Percentiles rank a stretch among this genome's conserved stretches.
Conservation (phyloP, 768 basidiomycete species). For the Auriscalpium vulgare region DNA sequence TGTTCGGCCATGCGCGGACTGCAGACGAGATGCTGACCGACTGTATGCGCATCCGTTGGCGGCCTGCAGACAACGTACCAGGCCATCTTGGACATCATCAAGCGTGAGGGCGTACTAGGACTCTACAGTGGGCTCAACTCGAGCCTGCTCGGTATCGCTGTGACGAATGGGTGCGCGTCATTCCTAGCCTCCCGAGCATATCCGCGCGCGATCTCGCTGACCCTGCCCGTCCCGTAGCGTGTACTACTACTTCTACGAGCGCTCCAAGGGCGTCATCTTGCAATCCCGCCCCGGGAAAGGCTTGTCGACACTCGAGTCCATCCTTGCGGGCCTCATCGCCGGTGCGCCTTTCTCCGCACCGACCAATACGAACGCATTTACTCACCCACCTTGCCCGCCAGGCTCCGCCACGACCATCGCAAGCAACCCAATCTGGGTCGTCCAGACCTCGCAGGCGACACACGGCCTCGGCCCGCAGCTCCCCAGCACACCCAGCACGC, state of each 20-base stretch:
- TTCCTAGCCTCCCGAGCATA: neutral
- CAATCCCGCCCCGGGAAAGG: conserved; percentile 55
- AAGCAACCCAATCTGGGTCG: conserved; percentile 95
- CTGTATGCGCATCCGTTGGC: too few species aligned
- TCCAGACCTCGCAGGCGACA: conserved; percentile 86
- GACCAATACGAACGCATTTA: neutral
- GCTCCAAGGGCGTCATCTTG: conserved; percentile 50
- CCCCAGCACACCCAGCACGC: neutral
- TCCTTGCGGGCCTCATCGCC: conserved; percentile 81
- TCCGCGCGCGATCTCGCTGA: neutral
- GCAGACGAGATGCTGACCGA: neutral
- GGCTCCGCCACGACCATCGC: conserved; percentile 85
- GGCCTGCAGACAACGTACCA: conserved; percentile 48
- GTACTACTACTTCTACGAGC: conserved; percentile 91
- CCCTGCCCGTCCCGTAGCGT: conserved; percentile 39
- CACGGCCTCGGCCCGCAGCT: conserved; percentile 35
- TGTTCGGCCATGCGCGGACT: neutral
- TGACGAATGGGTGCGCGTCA: conserved; percentile 75
- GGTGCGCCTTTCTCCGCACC: conserved; percentile 33
- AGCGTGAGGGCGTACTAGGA: conserved; percentile 76
- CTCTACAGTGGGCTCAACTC: conserved; percentile 85
- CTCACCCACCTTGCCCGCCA: conserved; percentile 20
- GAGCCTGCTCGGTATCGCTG: conserved; percentile 81
- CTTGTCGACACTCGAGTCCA: conserved; percentile 80
- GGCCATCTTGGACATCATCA: conserved; percentile 66